Conservation (phyloP, 441 rosid genomes). For the Erodium moschatum region DNA sequence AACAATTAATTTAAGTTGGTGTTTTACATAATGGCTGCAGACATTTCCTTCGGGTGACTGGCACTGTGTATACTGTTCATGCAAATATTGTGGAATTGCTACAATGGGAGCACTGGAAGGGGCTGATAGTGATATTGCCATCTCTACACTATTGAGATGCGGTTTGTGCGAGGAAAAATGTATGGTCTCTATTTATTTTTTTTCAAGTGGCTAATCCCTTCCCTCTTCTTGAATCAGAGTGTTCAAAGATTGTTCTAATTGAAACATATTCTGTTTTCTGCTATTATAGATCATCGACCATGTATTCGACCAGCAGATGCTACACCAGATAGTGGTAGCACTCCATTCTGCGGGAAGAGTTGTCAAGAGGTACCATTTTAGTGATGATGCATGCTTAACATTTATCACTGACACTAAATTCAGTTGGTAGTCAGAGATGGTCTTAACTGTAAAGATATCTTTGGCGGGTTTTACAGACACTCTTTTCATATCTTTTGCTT, state of each 20-base stretch:
- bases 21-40: slow-evolving; percentile 32
- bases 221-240: neutral
- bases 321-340: slow-evolving; percentile 24
- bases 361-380: slow-evolving; percentile 59
- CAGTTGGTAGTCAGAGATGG: no score
- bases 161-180: slow-evolving; percentile 78
- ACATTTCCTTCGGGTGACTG: slow-evolving; percentile 78
- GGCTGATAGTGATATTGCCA: slow-evolving; percentile 23
- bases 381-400: slow-evolving; percentile 11
- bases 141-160: slow-evolving; percentile 39
- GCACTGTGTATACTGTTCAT: slow-evolving; percentile 80
- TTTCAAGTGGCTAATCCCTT: neutral
- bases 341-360: slow-evolving; percentile 62
- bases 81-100: slow-evolving; percentile 68
- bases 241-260: neutral
- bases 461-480: neutral
- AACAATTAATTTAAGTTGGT: neutral
- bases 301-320: slow-evolving; percentile 40
- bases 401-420: neutral
- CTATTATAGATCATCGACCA: slow-evolving; percentile 60
- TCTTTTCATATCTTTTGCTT: neutral
- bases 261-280: slow-evolving; percentile 7
- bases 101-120: slow-evolving; percentile 26
- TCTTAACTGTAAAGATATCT: neutral
- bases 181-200: slow-evolving; percentile 27